Evolutionary conservation across 2,329 filamentous ascomycete genomes (phyloP).

Genomic region (Macrophomina tecta): DNA sequence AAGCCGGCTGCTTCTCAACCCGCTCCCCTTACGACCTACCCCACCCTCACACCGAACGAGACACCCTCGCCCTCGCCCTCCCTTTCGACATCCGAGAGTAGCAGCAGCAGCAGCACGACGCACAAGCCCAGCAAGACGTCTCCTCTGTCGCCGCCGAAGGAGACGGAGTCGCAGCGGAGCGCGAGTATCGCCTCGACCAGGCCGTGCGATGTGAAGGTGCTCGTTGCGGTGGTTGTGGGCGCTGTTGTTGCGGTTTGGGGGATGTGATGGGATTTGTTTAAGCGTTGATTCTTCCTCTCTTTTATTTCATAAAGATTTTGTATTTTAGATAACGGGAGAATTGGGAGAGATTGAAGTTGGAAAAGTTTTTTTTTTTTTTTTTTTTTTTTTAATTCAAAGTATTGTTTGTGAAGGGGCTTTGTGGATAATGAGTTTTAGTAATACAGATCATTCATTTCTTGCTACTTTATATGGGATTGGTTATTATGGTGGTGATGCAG

Average conservation of each 20-base stretch:
- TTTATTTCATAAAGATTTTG: neutral
- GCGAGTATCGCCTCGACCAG: neutral
- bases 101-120: no score
- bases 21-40: neutral
- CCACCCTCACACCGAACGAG: neutral
- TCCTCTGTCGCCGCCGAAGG: neutral
- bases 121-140: neutral
- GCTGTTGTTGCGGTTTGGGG: neutral
- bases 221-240: constrained; percentile 2
- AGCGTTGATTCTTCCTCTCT: neutral
- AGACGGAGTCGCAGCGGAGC: neutral
- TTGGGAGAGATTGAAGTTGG: neutral
- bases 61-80: neutral
- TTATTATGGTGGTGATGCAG: neutral
- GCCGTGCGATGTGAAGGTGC: neutral
- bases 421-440: neutral
- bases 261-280: neutral
- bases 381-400: no score
- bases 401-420: neutral
- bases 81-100: neutral
- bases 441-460: neutral
- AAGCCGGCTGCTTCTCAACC: constrained; percentile 4
- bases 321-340: no score
- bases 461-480: neutral
- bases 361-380: neutral